Conservation (phyloP, 164 flowering plant genomes). For the Cinnamomum chago region DNA sequence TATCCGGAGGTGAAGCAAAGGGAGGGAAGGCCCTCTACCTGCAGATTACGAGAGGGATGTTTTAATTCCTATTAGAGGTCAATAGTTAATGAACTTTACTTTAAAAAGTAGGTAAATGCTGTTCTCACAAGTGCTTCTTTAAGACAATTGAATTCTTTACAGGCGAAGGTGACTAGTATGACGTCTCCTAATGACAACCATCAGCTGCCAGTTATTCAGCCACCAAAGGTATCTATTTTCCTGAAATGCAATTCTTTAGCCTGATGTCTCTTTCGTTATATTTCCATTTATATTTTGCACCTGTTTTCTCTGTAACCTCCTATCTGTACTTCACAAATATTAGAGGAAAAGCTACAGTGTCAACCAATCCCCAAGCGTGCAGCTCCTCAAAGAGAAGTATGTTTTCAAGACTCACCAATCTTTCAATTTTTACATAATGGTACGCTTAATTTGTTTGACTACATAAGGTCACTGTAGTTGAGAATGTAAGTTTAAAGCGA, state of each 20-base stretch:
- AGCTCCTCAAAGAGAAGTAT: constrained; percentile 28
- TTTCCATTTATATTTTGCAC: not conserved
- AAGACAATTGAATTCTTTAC: constrained; percentile 15
- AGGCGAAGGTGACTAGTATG: constrained; percentile 40
- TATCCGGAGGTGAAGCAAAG: too few species aligned
- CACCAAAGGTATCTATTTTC: constrained; percentile 31
- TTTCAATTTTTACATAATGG: not conserved
- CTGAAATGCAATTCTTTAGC: not conserved
- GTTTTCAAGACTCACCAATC: not conserved
- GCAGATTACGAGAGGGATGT: not conserved
- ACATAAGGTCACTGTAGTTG: not conserved
- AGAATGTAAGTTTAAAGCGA: not conserved
- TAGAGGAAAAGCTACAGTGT: constrained; percentile 28
- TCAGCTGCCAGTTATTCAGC: constrained; percentile 17
- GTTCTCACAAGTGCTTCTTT: constrained; percentile 7
- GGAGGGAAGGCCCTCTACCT: not conserved
- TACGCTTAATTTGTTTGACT: not conserved
- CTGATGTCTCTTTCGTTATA: not conserved
- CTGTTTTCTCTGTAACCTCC: not conserved
- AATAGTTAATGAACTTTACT: not conserved
- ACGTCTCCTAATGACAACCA: constrained; percentile 23
- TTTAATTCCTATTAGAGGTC: too few species aligned
- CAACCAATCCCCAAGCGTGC: constrained; percentile 8
- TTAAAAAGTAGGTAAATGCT: not conserved
- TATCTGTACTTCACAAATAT: constrained; percentile 5